A percentile compares a stretch with the other conserved stretches of the same genome.
phyloP scores from a whole-genome alignment of 1,284 basidiomycete species.

The Pholiota adiposa region DNA sequence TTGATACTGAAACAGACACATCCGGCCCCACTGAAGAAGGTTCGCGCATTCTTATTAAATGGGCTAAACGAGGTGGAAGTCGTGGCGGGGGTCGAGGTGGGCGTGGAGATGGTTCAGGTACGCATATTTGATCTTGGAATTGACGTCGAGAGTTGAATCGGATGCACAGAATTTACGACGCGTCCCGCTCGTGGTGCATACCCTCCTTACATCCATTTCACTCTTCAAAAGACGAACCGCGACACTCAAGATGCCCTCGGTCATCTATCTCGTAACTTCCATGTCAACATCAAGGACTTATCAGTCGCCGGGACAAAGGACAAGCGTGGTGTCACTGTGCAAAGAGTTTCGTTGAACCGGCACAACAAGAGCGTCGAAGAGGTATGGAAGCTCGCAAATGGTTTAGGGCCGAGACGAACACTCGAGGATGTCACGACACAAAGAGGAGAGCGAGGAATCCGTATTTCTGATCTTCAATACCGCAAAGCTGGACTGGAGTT shows the following conservation, averaged over 20 bases:
- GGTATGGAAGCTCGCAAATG: conserved; percentile 83
- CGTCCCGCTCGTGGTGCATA: conserved; percentile 63
- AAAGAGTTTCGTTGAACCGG: conserved; percentile 86
- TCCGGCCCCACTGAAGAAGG: conserved; percentile 59
- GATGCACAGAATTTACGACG: conserved; percentile 8
- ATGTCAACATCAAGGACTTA: conserved; percentile 78
- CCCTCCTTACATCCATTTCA: conserved; percentile 95
- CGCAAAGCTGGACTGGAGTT: conserved; percentile 83
- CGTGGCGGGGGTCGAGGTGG: conserved; percentile 49
- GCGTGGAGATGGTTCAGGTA: conserved; percentile 42
- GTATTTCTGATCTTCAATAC: conserved; percentile 90
- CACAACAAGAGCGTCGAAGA: conserved; percentile 82
- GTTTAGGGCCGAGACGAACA: conserved; percentile 61
- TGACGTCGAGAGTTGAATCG: neutral
- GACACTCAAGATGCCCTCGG: conserved; percentile 95
- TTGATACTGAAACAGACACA: conserved; percentile 82
- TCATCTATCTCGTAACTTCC: conserved; percentile 78
- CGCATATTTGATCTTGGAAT: conserved; percentile 4
- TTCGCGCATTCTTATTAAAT: conserved; percentile 74
- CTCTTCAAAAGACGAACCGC: conserved; percentile 96
- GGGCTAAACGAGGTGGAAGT: conserved; percentile 56
- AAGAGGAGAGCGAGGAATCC: conserved; percentile 88
- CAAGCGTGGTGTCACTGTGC: conserved; percentile 95
- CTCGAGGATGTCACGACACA: conserved; percentile 62
- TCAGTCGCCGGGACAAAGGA: conserved; percentile 97